Evolutionary conservation across 805 yeast genomes (phyloP).

Genomic region (Candida dendrica): DNA sequence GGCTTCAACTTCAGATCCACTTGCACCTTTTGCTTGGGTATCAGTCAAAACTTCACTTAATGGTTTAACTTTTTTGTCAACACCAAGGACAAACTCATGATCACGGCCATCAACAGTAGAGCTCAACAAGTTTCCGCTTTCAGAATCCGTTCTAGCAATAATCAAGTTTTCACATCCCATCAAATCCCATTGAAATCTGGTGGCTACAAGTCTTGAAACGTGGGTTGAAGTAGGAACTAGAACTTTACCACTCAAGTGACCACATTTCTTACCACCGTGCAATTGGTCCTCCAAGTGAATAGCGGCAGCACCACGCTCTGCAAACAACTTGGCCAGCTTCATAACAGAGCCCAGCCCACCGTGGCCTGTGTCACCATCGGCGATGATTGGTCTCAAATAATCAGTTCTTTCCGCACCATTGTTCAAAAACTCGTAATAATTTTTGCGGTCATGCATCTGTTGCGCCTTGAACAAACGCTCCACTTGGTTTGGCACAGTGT

Average conservation of each 20-base stretch:
- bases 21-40: constrained; percentile 34
- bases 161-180: constrained; percentile 52
- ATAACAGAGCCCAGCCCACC: constrained; percentile 57
- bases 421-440: constrained; percentile 33
- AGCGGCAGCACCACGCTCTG: constrained; percentile 64
- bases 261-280: constrained; percentile 62
- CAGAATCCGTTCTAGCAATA: constrained; percentile 58
- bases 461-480: constrained; percentile 54
- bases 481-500: constrained; percentile 63
- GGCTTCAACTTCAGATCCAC: constrained; percentile 25
- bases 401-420: constrained; percentile 28
- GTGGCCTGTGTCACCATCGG: constrained; percentile 64
- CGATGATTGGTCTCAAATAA: constrained; percentile 54
- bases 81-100: constrained; percentile 49
- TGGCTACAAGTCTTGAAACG: constrained; percentile 44
- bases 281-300: constrained; percentile 59
- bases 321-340: constrained; percentile 59
- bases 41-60: constrained; percentile 35
- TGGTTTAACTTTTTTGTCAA: constrained; percentile 29
- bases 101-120: constrained; percentile 49
- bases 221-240: constrained; percentile 54
- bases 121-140: constrained; percentile 43
- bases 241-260: constrained; percentile 56
- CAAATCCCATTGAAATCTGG: constrained; percentile 58
- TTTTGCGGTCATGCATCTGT: constrained; percentile 46